phyloP scores from a whole-genome alignment of 2,329 filamentous ascomycete genomes.

The Alternaria atra region DNA sequence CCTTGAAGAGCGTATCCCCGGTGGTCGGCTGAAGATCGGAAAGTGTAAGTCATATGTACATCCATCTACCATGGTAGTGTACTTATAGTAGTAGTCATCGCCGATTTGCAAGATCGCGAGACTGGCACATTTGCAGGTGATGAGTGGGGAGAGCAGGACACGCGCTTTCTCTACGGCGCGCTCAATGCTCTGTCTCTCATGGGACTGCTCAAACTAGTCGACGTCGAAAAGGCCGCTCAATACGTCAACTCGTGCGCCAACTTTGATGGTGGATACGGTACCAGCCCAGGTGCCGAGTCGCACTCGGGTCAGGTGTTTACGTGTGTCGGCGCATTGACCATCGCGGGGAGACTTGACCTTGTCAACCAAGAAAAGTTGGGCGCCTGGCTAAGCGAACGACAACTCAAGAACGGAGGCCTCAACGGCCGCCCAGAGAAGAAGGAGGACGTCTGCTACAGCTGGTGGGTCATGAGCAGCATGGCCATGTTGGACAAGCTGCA shows the following conservation, averaged over 20 bases:
- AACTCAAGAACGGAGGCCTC: slow-evolving; percentile 84
- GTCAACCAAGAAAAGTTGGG: slow-evolving; percentile 84
- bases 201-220: slow-evolving; percentile 73
- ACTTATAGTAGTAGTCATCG: slow-evolving; percentile 69
- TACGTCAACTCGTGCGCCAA: slow-evolving; percentile 87
- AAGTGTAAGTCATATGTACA: slow-evolving; percentile 70
- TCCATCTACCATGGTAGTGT: slow-evolving; percentile 3
- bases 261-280: slow-evolving; percentile 93
- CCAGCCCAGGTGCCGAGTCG: slow-evolving; percentile 88
- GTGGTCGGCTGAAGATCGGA: slow-evolving; percentile 76
- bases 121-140: slow-evolving; percentile 93
- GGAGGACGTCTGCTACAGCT: slow-evolving; percentile 98
- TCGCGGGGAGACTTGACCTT: slow-evolving; percentile 81
- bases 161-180: slow-evolving; percentile 89
- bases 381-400: slow-evolving; percentile 91
- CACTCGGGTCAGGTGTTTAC: slow-evolving; percentile 97
- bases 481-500: slow-evolving; percentile 87
- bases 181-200: slow-evolving; percentile 90
- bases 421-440: slow-evolving; percentile 95
- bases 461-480: slow-evolving; percentile 95
- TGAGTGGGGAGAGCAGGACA: slow-evolving; percentile 96
- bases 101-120: slow-evolving; percentile 78
- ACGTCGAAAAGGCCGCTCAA: slow-evolving; percentile 80
- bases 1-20: slow-evolving; percentile 74
- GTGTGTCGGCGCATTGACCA: slow-evolving; percentile 85